Evolutionary conservation across 441 rosid genomes (phyloP).

Genomic region (Bocquillonia castaneifolia): DNA sequence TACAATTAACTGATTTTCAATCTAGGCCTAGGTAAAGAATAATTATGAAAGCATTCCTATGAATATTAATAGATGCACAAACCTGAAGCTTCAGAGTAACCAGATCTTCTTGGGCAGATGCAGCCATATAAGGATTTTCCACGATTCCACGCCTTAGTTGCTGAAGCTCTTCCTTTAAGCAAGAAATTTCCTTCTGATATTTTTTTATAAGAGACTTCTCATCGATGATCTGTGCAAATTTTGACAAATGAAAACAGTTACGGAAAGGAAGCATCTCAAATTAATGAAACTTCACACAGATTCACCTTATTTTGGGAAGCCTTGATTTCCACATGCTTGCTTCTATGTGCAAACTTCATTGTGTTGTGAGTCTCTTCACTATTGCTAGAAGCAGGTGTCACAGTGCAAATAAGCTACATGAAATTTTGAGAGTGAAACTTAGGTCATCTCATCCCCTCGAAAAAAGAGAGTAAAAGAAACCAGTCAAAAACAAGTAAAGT

Average conservation of each 20-base stretch:
- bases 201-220: constrained; percentile 91
- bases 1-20: constrained; percentile 5
- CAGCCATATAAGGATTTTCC: constrained; percentile 40
- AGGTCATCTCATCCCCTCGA: not conserved
- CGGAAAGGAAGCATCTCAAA: constrained; percentile 19
- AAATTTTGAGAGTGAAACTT: constrained; percentile 26
- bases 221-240: constrained; percentile 62
- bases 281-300: constrained; percentile 15
- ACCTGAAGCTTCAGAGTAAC: constrained; percentile 89
- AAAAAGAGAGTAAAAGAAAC: not conserved
- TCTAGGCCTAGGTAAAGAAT: not conserved
- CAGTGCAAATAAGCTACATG: constrained; percentile 82
- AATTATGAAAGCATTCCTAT: constrained; percentile 12
- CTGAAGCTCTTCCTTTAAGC: constrained; percentile 75
- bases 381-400: constrained; percentile 88
- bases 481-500: not conserved
- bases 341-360: constrained; percentile 81
- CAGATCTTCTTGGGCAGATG: constrained; percentile 67
- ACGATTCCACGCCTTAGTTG: constrained; percentile 60
- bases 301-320: constrained; percentile 85
- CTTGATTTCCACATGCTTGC: constrained; percentile 80
- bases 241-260: constrained; percentile 5
- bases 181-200: constrained; percentile 84
- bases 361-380: constrained; percentile 96
- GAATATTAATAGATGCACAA: constrained; percentile 21